Conservation (phyloP, 257 asterid genomes). For the Leptodermis oblonga region DNA sequence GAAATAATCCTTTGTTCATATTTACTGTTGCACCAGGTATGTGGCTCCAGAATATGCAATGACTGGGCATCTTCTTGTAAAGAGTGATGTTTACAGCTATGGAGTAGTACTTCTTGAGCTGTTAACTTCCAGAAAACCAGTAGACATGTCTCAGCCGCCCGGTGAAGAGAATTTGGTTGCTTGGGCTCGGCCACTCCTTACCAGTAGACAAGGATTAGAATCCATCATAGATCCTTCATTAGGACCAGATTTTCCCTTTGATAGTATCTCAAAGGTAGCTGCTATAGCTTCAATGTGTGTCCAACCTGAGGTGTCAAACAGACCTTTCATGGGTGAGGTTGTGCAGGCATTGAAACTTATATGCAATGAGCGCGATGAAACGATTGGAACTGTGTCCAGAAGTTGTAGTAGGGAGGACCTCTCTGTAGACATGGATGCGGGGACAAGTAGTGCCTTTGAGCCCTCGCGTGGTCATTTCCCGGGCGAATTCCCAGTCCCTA, state of each 20-base stretch:
- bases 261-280: constrained; percentile 75
- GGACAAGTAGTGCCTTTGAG: constrained; percentile 28
- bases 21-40: constrained; percentile 40
- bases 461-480: constrained; percentile 30
- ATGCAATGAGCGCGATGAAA: constrained; percentile 58
- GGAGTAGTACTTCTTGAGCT: constrained; percentile 99
- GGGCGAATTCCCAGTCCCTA: constrained; percentile 40
- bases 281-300: constrained; percentile 95
- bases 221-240: constrained; percentile 56
- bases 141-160: constrained; percentile 89
- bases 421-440: constrained; percentile 33
- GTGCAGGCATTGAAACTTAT: constrained; percentile 86
- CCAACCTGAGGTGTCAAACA: constrained; percentile 85
- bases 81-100: constrained; percentile 92
- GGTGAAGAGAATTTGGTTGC: constrained; percentile 91
- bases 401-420: constrained; percentile 46
- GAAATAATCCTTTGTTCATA: background rate
- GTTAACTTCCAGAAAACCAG: constrained; percentile 80
- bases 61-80: constrained; percentile 93
- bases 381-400: constrained; percentile 35
- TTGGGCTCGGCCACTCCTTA: constrained; percentile 83
- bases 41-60: constrained; percentile 97
- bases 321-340: constrained; percentile 98
- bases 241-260: constrained; percentile 49
- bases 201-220: constrained; percentile 54